Evolutionary conservation across 805 yeast genomes (phyloP), one percentile per base, ranked within the genome.

Genomic region (Cyberlindnera samutprakarnensis): DNA sequence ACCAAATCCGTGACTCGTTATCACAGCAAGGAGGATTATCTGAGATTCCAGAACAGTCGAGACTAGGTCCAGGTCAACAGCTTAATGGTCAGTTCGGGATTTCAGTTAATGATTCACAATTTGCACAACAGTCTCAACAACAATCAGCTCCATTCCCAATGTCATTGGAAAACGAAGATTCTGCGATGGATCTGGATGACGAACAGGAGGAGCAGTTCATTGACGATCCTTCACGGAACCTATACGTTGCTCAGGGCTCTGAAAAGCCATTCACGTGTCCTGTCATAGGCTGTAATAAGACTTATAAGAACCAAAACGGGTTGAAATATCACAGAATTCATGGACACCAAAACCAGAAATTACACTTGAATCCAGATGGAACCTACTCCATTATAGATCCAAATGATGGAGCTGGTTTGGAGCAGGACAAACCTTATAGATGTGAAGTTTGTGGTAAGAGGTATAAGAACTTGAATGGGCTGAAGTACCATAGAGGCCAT

Each of bases 401-500:
- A 10, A 85, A 78, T 51, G 95, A 90, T 56, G 95, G 95, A 5
- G 80, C 86, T 60, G 95, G 88, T 15, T 72, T 86, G 73, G 98
- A 92, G 58, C 88, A 86, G 65, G 98, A 92, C 64, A 92, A 92
- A 64, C 98, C 98, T 23, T 92, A 90, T 58, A 72, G 96, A 53
- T 92, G 98, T 61, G 97, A 92, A 62, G 95, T 90, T 26, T 92
- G 98, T 62, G 97, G 97, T 37, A 92, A 90, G 61, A 67, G 98
- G 36, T 92, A 92, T 64, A 92, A 92, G 68, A 92, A 92, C 53
- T 66, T 92, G 51, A 92, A 92, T 57, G 98, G 98, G 18, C 68
- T 92, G 58, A 92, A 92, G 61, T 92, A 92, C 58, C 98, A 92
- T 59, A 75, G 96, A 49, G 97, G 96, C 15, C 98, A 92, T 61